Evolutionary conservation across 1,284 basidiomycete genomes (phyloP).

Genomic region (Leccinum angustisporum): DNA sequence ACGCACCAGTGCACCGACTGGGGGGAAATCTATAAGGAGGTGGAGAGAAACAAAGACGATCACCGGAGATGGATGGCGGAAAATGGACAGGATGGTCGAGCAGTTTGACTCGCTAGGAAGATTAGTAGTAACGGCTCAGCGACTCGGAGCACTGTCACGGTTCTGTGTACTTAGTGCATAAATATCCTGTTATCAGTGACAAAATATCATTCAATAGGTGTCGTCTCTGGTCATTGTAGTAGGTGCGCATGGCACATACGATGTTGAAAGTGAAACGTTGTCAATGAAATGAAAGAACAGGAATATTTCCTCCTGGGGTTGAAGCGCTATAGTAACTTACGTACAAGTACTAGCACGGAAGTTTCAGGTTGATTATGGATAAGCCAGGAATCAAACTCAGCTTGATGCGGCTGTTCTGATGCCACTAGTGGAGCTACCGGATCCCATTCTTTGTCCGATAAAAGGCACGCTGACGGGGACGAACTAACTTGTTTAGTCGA

Average conservation of each 20-base stretch:
- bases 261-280: background rate
- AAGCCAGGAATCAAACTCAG: background rate
- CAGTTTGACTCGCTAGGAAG: background rate
- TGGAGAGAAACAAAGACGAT: background rate
- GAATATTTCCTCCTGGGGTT: background rate
- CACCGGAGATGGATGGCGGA: background rate
- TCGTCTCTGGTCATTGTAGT: background rate
- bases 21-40: background rate
- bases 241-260: background rate
- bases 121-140: background rate
- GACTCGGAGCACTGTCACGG: no score
- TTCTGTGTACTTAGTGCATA: background rate
- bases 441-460: background rate
- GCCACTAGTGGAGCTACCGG: background rate
- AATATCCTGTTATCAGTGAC: background rate
- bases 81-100: background rate
- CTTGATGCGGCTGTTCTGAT: background rate
- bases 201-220: no score
- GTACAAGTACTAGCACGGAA: no score
- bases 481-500: background rate
- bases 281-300: no score
- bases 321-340: no score
- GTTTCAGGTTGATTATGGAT: no score
- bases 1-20: conserved; percentile 6
- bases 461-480: background rate